Evolutionary conservation across 2,329 filamentous ascomycete species (phyloP), one percentile per base, ranked within the genome.

Genomic region (Botrytis sinoallii): DNA sequence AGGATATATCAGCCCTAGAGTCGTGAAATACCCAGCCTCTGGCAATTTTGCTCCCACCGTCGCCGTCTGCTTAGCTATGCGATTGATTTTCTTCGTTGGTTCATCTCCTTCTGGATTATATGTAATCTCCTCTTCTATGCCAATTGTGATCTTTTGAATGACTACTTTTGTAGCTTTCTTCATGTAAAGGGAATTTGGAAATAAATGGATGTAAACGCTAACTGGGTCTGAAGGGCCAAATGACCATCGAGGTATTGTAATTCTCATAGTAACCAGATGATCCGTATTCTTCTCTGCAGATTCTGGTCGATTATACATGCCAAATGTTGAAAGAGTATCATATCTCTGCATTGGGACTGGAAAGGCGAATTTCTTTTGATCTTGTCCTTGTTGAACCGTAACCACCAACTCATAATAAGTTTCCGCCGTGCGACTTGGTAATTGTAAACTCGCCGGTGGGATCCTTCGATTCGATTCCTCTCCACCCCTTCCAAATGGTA

Each of bases 261-360:
- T 97, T 64, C 93, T 94, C 72, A 98, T 85, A 14, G 94, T 97
- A 75, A 98, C 93, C 72, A 98, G 85, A 82, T 97, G 96, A 84
- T 98, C 96, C 70, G 92, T 90, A 46, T 94, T 93, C 75, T 91
- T 89, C 79, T 97, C 92, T 73, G 94, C 93, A 74, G 92, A 92
- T 83, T 98, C 95, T 25, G 95, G 95, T 72, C 94, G 92, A 84
- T 98, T 98, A 86, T 98, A 99, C 96, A 98, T 98, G 83, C 96
- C 96, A 84, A 99, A 99, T 1, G 96, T 98, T 60, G 95, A 98
- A 67, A 99, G 86, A 1, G 95, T 99, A 83, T 99, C 96, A 85
- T 98, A 99, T 81, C 96, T 89, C 77, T 93, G 90, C 78, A 99
- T 89, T 1, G 95, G 95, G 57, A 98, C 92, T 1, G 96, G 93